Evolutionary conservation across 441 rosid genomes (phyloP).

Genomic region (Erodium texanum): DNA sequence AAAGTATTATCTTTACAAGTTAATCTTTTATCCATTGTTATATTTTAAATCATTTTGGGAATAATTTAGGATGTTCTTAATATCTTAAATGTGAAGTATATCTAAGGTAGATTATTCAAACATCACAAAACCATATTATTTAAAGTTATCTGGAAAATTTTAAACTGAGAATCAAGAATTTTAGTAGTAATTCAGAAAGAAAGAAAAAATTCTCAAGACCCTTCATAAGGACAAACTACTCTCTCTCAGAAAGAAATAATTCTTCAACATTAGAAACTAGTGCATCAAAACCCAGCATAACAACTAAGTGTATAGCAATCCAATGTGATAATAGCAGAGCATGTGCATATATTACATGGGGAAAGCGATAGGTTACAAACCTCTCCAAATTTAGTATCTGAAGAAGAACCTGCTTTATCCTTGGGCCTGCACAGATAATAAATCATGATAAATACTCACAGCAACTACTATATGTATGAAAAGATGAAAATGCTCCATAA

Average conservation of each 20-base stretch:
- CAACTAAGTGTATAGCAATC: background rate
- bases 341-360: constrained; percentile 7
- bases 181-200: background rate
- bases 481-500: constrained; percentile 6
- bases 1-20: background rate
- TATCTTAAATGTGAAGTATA: background rate
- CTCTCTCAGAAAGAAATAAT: background rate
- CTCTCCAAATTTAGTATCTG: constrained; percentile 93
- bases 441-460: constrained; percentile 14
- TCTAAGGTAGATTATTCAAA: background rate
- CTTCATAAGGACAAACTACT: background rate
- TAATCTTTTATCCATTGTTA: background rate
- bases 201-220: background rate
- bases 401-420: constrained; percentile 52
- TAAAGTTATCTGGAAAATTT: background rate
- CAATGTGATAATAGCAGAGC: constrained; percentile 2
- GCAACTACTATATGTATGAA: background rate
- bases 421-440: constrained; percentile 27
- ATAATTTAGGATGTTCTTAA: background rate
- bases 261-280: background rate
- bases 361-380: constrained; percentile 29
- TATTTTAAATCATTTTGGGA: background rate
- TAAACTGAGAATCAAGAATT: background rate
- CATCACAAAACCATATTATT: background rate
- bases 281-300: constrained; percentile 7